phyloP scores from a whole-genome alignment of 768 basidiomycete species.

The Multifurca ochricompacta region DNA sequence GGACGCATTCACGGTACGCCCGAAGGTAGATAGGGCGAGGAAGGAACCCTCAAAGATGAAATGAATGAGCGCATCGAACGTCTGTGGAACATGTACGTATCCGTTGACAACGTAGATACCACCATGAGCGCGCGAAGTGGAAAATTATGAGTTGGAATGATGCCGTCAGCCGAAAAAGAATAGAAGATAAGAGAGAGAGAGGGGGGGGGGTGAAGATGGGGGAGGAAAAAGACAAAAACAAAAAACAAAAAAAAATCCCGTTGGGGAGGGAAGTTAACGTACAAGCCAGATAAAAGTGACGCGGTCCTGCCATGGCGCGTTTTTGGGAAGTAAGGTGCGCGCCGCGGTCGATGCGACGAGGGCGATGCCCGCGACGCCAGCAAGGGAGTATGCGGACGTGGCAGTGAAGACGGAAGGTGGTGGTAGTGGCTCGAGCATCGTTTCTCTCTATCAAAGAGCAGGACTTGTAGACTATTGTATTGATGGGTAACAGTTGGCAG shows the following conservation, averaged over 20 bases:
- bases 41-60: slow-evolving; percentile 76
- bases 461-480: background rate
- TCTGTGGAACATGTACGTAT: slow-evolving; percentile 30
- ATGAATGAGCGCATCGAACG: slow-evolving; percentile 76
- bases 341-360: slow-evolving; percentile 46
- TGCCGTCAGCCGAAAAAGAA: background rate
- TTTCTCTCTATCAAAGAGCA: no score
- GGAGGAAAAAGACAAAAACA: background rate
- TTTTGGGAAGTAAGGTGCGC: slow-evolving; percentile 52
- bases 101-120: background rate
- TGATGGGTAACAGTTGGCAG: no score
- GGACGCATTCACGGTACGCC: slow-evolving; percentile 62
- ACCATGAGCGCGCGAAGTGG: no score
- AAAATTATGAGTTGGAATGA: no score
- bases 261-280: slow-evolving; percentile 21
- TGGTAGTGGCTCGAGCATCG: slow-evolving; percentile 11
- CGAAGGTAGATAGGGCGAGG: slow-evolving; percentile 69
- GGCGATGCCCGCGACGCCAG: slow-evolving; percentile 46
- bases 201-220: background rate
- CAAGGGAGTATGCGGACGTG: slow-evolving; percentile 58
- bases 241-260: background rate
- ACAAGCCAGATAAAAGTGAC: slow-evolving; percentile 78
- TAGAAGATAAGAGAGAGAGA: background rate
- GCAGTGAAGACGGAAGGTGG: slow-evolving; percentile 38
- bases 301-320: slow-evolving; percentile 54